Evolutionary conservation across 1,284 basidiomycete genomes (phyloP).

Genomic region (Exobasidium rhododendri): DNA sequence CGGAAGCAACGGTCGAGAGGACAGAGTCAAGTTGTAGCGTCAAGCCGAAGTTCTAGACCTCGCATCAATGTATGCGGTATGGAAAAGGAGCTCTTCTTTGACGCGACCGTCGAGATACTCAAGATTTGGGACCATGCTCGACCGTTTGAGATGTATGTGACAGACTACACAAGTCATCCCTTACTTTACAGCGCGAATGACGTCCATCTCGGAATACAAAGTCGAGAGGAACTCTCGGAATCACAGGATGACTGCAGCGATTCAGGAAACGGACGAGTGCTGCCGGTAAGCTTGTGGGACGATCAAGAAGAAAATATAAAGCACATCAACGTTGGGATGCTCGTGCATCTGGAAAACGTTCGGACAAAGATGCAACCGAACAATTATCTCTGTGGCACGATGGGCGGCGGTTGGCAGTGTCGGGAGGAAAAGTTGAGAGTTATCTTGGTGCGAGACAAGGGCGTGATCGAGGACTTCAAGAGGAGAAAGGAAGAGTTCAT

Average conservation of each 20-base stretch:
- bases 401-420: background rate
- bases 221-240: background rate
- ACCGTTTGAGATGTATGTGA: constrained; percentile 41
- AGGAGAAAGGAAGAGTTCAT: background rate
- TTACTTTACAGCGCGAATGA: constrained; percentile 35
- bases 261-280: background rate
- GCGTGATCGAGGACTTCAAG: background rate
- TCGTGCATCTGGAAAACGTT: background rate
- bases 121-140: constrained; percentile 32
- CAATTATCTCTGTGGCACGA: constrained; percentile 5
- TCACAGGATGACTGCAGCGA: background rate
- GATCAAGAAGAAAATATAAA: background rate
- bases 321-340: background rate
- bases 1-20: background rate
- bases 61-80: constrained; percentile 24
- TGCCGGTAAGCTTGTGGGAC: constrained; percentile 5
- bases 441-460: background rate
- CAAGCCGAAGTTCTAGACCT: background rate
- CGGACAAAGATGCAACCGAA: background rate
- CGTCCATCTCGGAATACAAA: constrained; percentile 19
- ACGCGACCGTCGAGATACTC: constrained; percentile 38
- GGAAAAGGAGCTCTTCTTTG: constrained; percentile 32
- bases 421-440: background rate
- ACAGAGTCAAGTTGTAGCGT: background rate
- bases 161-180: constrained; percentile 42